Percentiles rank a stretch among this genome's conserved stretches.
Conservation (phyloP, 495 filamentous ascomycete genomes). For the Daldinia decipiens region DNA sequence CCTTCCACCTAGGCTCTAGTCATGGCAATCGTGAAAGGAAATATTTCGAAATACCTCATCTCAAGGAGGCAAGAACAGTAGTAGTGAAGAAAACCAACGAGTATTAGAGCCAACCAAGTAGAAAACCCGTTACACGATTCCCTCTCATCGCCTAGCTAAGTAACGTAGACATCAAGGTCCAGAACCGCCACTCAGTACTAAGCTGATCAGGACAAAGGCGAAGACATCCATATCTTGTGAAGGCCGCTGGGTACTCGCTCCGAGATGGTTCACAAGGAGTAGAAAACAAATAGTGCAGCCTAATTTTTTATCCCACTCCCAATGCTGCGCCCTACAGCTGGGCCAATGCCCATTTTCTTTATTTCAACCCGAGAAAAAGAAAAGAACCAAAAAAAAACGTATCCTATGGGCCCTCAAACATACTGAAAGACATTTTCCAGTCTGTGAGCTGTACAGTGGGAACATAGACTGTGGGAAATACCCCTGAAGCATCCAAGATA, state of each 20-base stretch:
- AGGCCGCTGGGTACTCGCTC: not conserved
- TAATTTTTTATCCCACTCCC: conserved; percentile 35
- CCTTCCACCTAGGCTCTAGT: conserved; percentile 40
- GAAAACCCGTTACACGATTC: conserved; percentile 29
- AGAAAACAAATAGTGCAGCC: conserved; percentile 15
- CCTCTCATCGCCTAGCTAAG: conserved; percentile 10
- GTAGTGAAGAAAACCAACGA: conserved; percentile 29
- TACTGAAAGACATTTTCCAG: conserved; percentile 14
- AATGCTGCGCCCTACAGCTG: conserved; percentile 24
- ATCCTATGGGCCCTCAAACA: conserved; percentile 17
- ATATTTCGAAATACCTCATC: conserved; percentile 32
- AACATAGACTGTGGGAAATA: not conserved
- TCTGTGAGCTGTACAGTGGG: conserved; percentile 1
- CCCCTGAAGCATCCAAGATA: not conserved
- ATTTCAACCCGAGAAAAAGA: conserved; percentile 26
- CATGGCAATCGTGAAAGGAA: conserved; percentile 48
- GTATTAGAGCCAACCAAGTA: conserved; percentile 26
- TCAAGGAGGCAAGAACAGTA: conserved; percentile 43
- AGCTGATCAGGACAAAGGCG: not conserved
- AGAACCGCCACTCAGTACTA: not conserved
- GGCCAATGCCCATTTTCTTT: conserved; percentile 26
- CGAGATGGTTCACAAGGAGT: not conserved
- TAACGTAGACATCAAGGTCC: conserved; percentile 12
- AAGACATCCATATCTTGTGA: not conserved
- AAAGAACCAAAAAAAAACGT: conserved; percentile 21